Conservation (phyloP, 2,329 filamentous ascomycete genomes). For the Arachnopeziza araneosa region DNA sequence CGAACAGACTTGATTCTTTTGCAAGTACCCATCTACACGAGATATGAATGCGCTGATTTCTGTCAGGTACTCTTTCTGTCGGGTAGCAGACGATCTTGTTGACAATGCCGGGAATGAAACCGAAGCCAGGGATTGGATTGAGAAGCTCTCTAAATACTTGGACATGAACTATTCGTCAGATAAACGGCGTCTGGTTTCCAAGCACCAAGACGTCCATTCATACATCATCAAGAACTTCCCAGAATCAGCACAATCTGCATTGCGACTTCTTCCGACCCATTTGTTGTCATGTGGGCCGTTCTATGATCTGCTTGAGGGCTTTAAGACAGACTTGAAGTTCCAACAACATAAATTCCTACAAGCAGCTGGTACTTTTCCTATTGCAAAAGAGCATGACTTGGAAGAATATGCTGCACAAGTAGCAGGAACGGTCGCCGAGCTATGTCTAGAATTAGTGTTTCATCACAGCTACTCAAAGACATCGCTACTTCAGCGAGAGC, state of each 20-base stretch:
- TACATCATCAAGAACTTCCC: constrained; percentile 26
- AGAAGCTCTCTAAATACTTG: constrained; percentile 52
- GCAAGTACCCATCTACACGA: constrained; percentile 32
- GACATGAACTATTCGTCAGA: constrained; percentile 42
- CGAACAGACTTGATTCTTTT: constrained; percentile 63
- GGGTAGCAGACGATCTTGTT: constrained; percentile 67
- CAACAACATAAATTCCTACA: constrained; percentile 15
- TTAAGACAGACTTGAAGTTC: constrained; percentile 63
- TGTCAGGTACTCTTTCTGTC: constrained; percentile 64
- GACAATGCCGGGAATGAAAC: constrained; percentile 52
- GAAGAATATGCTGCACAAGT: constrained; percentile 61
- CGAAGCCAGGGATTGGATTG: constrained; percentile 53
- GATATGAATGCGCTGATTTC: constrained; percentile 8
- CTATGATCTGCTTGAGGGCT: constrained; percentile 60
- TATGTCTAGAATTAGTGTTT: constrained; percentile 63
- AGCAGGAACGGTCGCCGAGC: constrained; percentile 65
- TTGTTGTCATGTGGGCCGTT: constrained; percentile 55
- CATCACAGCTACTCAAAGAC: constrained; percentile 37
- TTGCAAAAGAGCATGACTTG: constrained; percentile 52
- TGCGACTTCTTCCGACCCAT: constrained; percentile 52
- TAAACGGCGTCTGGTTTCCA: constrained; percentile 23
- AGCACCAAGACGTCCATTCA: constrained; percentile 12
- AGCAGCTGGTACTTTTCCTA: constrained; percentile 42
- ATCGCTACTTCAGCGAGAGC: constrained; percentile 28
- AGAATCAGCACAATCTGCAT: constrained; percentile 36